phyloP scores from a whole-genome alignment of 2,329 filamentous ascomycete species.

The Calonectria crousiana region DNA sequence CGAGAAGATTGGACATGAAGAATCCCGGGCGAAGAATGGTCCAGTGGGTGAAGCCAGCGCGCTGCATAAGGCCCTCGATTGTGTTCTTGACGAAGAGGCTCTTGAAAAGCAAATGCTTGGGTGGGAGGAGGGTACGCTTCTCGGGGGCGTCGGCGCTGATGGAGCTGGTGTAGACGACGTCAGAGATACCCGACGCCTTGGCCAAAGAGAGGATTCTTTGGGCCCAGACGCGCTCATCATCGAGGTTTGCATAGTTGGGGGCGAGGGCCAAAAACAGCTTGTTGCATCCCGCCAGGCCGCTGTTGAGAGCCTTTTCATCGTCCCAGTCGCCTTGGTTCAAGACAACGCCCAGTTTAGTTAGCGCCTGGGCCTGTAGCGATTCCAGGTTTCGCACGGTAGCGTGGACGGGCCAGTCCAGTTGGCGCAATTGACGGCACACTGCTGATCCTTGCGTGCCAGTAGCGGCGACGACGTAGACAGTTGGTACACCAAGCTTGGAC shows the following conservation, averaged over 20 bases:
- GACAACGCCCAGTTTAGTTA: slow-evolving; percentile 1
- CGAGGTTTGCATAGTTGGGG: slow-evolving; percentile 5
- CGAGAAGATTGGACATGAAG: slow-evolving; percentile 17
- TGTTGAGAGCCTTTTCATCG: slow-evolving; percentile 2
- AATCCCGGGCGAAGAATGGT: slow-evolving; percentile 13
- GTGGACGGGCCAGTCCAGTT: slow-evolving; percentile 6
- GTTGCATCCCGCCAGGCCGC: background rate
- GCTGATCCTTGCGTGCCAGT: slow-evolving; percentile 17
- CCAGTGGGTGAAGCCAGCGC: slow-evolving; percentile 13
- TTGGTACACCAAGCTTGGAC: background rate
- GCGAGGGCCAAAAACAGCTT: slow-evolving; percentile 6
- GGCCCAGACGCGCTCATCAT: slow-evolving; percentile 4
- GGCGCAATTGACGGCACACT: slow-evolving; percentile 7
- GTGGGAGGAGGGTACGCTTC: slow-evolving; percentile 11
- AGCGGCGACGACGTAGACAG: slow-evolving; percentile 12
- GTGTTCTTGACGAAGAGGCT: slow-evolving; percentile 19
- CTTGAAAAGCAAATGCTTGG: slow-evolving; percentile 11
- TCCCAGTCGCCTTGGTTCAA: slow-evolving; percentile 12
- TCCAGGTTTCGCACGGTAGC: slow-evolving; percentile 8
- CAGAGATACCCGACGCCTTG: background rate
- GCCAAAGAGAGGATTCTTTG: slow-evolving; percentile 7
- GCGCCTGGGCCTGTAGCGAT: slow-evolving; percentile 10
- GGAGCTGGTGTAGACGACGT: slow-evolving; percentile 9
- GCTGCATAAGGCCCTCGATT: slow-evolving; percentile 11
- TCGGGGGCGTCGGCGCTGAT: slow-evolving; percentile 19